Conservation (phyloP, 192 early-diverging fungal genomes). For the Chytriomyces confervae region DNA sequence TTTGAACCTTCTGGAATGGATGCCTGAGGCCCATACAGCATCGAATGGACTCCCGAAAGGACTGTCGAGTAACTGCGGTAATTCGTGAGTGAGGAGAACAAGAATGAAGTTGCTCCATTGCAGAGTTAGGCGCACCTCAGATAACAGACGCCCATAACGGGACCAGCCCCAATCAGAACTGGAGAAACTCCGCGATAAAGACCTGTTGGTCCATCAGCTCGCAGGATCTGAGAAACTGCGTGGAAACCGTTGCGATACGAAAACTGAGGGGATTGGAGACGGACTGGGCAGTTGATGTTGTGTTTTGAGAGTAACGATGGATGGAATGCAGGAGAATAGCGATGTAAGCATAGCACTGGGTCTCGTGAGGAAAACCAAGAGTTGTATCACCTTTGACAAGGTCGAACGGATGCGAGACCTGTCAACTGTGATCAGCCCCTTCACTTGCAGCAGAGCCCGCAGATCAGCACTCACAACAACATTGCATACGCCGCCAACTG, state of each 20-base stretch:
- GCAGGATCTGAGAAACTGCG: conserved; percentile 77
- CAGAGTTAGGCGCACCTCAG: conserved; percentile 52
- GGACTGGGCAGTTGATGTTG: conserved; percentile 40
- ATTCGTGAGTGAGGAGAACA: too few species aligned
- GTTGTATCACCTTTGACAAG: conserved; percentile 71
- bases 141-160: conserved; percentile 87
- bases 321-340: too few species aligned
- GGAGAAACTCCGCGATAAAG: conserved; percentile 93
- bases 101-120: too few species aligned
- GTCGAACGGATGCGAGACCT: conserved; percentile 78
- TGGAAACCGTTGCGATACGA: conserved; percentile 73
- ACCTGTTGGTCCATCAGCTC: conserved; percentile 81
- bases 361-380: neutral
- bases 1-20: conserved; percentile 10
- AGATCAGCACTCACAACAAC: conserved; percentile 25
- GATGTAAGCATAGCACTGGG: neutral
- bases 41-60: conserved; percentile 2
- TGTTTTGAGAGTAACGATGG: conserved; percentile 66
- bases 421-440: conserved; percentile 6
- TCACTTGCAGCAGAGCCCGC: neutral
- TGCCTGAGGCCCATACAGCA: conserved; percentile 45
- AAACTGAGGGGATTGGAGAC: conserved; percentile 82
- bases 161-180: conserved; percentile 83
- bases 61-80: conserved; percentile 29
- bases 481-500: conserved; percentile 33